Evolutionary conservation across 257 asterid species (phyloP).

Genomic region (Przewalskia tangutica): DNA sequence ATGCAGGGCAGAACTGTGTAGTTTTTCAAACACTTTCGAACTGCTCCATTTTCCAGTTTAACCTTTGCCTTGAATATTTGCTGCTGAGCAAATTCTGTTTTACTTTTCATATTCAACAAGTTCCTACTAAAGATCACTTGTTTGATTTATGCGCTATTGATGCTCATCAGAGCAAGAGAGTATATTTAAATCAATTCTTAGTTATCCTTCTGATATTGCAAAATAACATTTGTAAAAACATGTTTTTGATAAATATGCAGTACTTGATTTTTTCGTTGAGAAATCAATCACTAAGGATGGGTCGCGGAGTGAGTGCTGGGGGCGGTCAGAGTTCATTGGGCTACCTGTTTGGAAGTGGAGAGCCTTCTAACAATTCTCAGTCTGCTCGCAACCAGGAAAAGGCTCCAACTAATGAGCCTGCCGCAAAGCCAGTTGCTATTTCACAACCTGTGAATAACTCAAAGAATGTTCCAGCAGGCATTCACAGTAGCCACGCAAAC

Average conservation of each 20-base stretch:
- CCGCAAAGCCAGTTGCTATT: conserved; percentile 20
- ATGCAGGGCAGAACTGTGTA: neutral
- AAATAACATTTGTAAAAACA: neutral
- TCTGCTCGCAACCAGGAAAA: conserved; percentile 17
- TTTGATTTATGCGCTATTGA: neutral
- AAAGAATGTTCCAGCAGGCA: conserved; percentile 36
- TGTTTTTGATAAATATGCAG: neutral
- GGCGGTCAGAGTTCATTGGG: conserved; percentile 90
- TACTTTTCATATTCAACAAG: neutral
- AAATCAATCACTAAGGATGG: conserved; percentile 32
- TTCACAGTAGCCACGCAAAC: conserved; percentile 30
- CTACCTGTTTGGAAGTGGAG: conserved; percentile 62
- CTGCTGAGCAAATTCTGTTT: neutral
- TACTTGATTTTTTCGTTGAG: neutral
- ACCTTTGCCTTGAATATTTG: neutral
- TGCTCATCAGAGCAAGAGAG: neutral
- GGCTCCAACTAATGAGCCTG: conserved; percentile 20
- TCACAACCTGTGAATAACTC: conserved; percentile 21
- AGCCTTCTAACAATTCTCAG: conserved; percentile 19
- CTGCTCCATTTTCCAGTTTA: neutral
- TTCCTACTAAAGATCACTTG: neutral
- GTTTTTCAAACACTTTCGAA: neutral
- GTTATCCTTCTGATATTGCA: neutral
- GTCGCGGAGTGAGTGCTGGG: conserved; percentile 78
- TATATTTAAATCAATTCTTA: neutral